Percentiles rank a stretch among this genome's conserved stretches.
Conservation (phyloP, 192 early-diverging fungal genomes). For the Linnemannia schmuckeri region DNA sequence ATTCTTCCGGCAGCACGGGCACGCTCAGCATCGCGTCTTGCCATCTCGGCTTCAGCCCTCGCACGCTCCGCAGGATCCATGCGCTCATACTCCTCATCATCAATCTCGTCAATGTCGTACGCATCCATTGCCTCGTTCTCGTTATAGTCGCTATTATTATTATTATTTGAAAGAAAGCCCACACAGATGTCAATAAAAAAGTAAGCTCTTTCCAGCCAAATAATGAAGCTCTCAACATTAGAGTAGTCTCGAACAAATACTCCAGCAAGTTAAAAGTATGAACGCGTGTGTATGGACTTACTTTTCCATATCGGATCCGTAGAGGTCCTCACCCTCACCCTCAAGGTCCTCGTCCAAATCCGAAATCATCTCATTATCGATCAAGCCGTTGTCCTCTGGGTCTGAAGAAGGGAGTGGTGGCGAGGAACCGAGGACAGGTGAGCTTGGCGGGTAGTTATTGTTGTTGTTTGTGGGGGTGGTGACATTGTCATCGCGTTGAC, state of each 20-base stretch:
- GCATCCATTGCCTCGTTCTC: conserved; percentile 77
- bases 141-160: conserved; percentile 79
- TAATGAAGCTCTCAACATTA: no score
- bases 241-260: no score
- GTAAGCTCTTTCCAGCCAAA: no score
- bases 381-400: conserved; percentile 57
- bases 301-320: conserved; percentile 87
- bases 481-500: conserved; percentile 65
- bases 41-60: conserved; percentile 82
- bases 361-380: conserved; percentile 67
- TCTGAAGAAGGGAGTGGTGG: conserved; percentile 65
- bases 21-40: conserved; percentile 82
- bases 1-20: conserved; percentile 81
- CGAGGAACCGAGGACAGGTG: conserved; percentile 59
- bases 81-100: conserved; percentile 81
- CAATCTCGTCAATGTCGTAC: conserved; percentile 88
- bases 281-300: conserved; percentile 47
- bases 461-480: conserved; percentile 26
- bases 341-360: conserved; percentile 68
- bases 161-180: background rate
- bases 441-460: conserved; percentile 56
- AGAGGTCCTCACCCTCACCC: conserved; percentile 92
- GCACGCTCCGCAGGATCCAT: conserved; percentile 81
- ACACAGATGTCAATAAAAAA: no score
- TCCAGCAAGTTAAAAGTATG: no score